Evolutionary conservation across 2,329 filamentous ascomycete genomes (phyloP), one percentile per base, ranked within the genome.

Genomic region (Penicillium thymicola): DNA sequence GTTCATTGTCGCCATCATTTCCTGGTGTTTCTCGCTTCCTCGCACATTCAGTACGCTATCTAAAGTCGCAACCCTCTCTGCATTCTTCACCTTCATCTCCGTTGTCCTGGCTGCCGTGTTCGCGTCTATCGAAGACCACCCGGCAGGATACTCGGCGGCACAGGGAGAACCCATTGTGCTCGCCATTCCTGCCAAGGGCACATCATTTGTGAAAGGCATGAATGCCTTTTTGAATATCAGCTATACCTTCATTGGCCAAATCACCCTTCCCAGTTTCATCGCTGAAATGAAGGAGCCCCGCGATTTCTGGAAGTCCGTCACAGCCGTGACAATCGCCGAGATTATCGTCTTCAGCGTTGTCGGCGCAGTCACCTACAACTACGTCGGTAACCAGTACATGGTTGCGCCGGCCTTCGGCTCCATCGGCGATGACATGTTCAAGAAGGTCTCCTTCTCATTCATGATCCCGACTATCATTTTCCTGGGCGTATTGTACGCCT

Each of bases 391-490:
- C 51, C 88, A 96, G 70, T 96, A 96, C 79, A 90, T 92, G 76
- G 92, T 88, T 0, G 80, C 89, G 0, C 92, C 92, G 0, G 92
- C 92, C 0, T 97, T 97, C 65, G 92, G 91, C 11, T 92, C 90
- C 1, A 79, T 97, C 23, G 82, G 88, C 41, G 84, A 89, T 45
- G 79, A 84, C 21, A 62, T 88, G 2, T 94, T 88, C 77, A 92
- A 94, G 78, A 96, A 96, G 78, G 82, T 94, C 2, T 84, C 90
- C 0, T 97, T 96, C 75, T 92, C 89, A 13, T 96, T 97, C 78
- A 96, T 96, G 92, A 89, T 97, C 32, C 92, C 92, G 0, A 97
- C 92, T 0, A 82, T 97, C 62, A 91, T 97, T 69, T 97, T 97
- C 78, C 76, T 97, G 5, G 92, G 92, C 8, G 90, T 95, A 0